phyloP scores from a whole-genome alignment of 129 eudicot species.

The Saposhnikovia divaricata region DNA sequence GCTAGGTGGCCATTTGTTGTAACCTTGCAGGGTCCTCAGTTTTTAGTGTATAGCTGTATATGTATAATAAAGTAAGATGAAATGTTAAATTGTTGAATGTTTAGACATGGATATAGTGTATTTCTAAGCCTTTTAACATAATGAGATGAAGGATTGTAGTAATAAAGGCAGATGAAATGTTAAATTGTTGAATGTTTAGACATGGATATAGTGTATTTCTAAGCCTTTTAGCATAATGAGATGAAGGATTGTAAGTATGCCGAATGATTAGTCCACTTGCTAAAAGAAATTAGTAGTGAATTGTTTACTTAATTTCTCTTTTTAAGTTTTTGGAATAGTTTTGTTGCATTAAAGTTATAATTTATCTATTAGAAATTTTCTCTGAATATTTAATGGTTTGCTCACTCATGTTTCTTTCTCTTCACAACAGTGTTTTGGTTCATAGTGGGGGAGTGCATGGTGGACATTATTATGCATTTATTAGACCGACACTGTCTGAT shows the following conservation, averaged over 20 bases:
- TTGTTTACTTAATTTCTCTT: background rate
- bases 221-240: background rate
- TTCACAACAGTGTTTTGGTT: constrained; percentile 72
- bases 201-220: background rate
- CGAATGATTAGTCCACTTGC: background rate
- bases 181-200: background rate
- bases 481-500: constrained; percentile 86
- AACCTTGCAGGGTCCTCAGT: background rate
- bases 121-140: background rate
- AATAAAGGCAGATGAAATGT: background rate
- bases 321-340: background rate
- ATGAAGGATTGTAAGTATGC: background rate
- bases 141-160: background rate
- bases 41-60: background rate
- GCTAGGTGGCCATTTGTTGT: background rate
- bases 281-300: background rate
- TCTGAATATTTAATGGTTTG: background rate
- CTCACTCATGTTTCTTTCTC: constrained; percentile 16
- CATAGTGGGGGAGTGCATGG: constrained; percentile 99
- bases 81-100: background rate
- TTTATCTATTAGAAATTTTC: background rate
- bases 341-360: background rate
- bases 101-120: background rate
- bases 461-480: constrained; percentile 89
- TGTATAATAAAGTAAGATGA: background rate